Percentiles rank a stretch among this genome's conserved stretches.
Evolutionary conservation across 176 grass and related monocot genomes (phyloP).

Genomic region (Lolium perenne): DNA sequence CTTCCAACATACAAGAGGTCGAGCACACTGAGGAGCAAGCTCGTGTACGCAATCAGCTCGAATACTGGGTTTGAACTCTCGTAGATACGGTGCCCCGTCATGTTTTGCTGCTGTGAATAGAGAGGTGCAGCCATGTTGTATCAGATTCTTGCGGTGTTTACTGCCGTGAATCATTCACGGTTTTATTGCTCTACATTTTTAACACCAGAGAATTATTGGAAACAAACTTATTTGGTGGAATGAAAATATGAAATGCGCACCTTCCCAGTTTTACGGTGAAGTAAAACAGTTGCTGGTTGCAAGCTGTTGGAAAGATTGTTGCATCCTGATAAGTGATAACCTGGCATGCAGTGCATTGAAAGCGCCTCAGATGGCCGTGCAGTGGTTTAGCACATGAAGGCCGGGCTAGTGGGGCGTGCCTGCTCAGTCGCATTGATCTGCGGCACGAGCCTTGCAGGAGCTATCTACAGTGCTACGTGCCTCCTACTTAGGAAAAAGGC

Average conservation of each 20-base stretch:
- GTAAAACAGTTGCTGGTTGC: too few species aligned
- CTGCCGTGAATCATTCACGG: background rate
- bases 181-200: background rate
- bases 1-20: conserved; percentile 87
- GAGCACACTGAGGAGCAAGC: conserved; percentile 87
- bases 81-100: conserved; percentile 24
- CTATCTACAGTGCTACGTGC: background rate
- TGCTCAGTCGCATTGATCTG: conserved; percentile 2
- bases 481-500: background rate
- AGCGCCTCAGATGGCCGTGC: background rate
- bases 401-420: background rate
- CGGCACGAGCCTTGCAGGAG: background rate
- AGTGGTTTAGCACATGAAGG: background rate
- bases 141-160: background rate
- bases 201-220: background rate
- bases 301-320: background rate
- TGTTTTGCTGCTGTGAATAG: conserved; percentile 67
- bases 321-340: background rate
- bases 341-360: background rate
- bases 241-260: too few species aligned
- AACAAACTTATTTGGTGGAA: background rate
- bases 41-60: conserved; percentile 85
- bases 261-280: background rate
- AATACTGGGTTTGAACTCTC: conserved; percentile 95
- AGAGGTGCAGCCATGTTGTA: conserved; percentile 40